Conservation (phyloP, 169 alveolate species). For the Theileria orientalis region DNA sequence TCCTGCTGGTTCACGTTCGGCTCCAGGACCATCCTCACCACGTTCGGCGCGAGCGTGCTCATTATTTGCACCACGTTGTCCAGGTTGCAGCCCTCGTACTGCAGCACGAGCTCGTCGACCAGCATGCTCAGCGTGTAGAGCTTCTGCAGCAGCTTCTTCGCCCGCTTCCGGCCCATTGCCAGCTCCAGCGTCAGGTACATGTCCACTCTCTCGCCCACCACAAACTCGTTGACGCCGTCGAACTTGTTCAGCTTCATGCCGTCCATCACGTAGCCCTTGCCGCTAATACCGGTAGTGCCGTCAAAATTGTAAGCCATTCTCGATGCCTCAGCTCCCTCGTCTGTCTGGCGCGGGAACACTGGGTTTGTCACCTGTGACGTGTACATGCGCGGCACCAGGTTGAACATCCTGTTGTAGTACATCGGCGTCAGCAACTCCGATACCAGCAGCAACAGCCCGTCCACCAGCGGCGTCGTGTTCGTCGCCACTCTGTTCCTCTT, state of each 20-base stretch:
- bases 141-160: constrained; percentile 19
- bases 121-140: constrained; percentile 18
- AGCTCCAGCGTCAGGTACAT: constrained; percentile 27
- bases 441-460: constrained; percentile 33
- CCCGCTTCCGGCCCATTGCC: constrained; percentile 7
- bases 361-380: not conserved
- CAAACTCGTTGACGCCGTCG: constrained; percentile 38
- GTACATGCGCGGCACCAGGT: constrained; percentile 20
- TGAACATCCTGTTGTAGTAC: constrained; percentile 35
- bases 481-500: constrained; percentile 31
- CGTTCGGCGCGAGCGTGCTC: constrained; percentile 13
- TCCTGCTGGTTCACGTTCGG: constrained; percentile 7
- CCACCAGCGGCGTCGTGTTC: constrained; percentile 40
- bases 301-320: not conserved
- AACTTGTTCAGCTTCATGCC: constrained; percentile 26
- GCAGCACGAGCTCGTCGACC: constrained; percentile 8
- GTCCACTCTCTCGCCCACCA: constrained; percentile 42
- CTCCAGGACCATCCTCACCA: constrained; percentile 28
- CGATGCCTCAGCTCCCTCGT: no score
- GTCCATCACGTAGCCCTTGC: constrained; percentile 3
- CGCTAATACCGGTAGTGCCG: not conserved
- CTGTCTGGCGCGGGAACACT: no score
- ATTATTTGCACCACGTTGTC: not conserved
- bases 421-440: constrained; percentile 27
- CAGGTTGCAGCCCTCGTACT: constrained; percentile 22